Base-by-base conservation (phyloP, 345 rosid species). In the Ceriops decandra region DNA sequence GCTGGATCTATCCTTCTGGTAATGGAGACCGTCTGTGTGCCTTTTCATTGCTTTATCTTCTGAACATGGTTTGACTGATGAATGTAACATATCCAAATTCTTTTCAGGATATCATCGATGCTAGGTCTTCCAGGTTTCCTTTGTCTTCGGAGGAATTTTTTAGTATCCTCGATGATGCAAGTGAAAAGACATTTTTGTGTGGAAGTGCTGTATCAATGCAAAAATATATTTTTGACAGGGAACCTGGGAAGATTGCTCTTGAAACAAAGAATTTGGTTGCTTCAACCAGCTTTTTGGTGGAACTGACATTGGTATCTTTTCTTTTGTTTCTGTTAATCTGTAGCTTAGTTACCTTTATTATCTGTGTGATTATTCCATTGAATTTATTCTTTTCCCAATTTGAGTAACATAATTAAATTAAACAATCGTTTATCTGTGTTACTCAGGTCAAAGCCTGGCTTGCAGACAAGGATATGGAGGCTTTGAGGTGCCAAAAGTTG, bases 1-100 rank as follows among this genome's bases (percentile, higher is more conserved):
- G 97, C 97, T 79, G 99, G 88, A 81, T 87, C 91, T 75, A 81
- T 81, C 19, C 90, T 95, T 80, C 74, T 88, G 95, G 99, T 95
- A 81, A 75, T 87, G 49, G 60, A 59, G 15, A 31, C 42, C 0
- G 32, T 60, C 58, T 65, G 21, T 61, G 42, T 28, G 36, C 2
- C 68, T 57, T 21, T 64, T 71, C 72, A 32, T 65, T 16, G 15
- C 60, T 22, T 69, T 31, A 52, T 42, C 53, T 57, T 78, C 62
- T 63, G 21, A 30, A 72, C 58, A 35, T 21, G 32, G 15, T 36
- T 22, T 51, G 31, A 49, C 5, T 20, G 6, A 32, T 16, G 35
- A 21, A 28, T 64, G 62, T 71, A 26, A 52, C 56, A 27, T 71
- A 1, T 52, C 62, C 52, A 33, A 19, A 27, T 69, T 72, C 68